These are phyloP conservation scores for Umbelopsis ramanniana DNA, from an alignment of 192 early-diverging fungal species.

Conservation along the genomic window DNA sequence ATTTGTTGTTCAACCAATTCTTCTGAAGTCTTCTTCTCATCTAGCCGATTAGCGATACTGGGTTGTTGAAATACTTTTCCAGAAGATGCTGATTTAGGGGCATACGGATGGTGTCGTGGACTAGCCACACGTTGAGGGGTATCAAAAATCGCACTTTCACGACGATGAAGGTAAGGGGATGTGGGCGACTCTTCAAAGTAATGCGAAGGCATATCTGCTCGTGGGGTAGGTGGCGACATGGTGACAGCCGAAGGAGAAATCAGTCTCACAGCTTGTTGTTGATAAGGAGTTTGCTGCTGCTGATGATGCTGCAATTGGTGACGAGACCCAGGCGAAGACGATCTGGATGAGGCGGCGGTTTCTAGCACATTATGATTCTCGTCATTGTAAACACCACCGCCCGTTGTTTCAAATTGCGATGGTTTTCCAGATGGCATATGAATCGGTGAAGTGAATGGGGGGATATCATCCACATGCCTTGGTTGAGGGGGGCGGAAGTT, in stretches of 20 bases:
- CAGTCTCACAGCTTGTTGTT: conserved; percentile 10
- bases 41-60: conserved; percentile 17
- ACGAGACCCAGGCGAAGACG: conserved; percentile 12
- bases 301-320: not conserved
- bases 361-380: conserved; percentile 1
- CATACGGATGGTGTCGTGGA: conserved; percentile 30
- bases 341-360: conserved; percentile 1
- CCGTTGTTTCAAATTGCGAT: not conserved
- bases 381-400: conserved; percentile 7
- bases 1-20: conserved; percentile 22
- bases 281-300: not conserved
- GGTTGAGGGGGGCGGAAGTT: conserved; percentile 14
- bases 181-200: conserved; percentile 12
- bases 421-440: conserved; percentile 12
- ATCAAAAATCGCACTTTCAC: conserved; percentile 18
- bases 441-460: conserved; percentile 19
- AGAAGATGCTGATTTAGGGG: conserved; percentile 14
- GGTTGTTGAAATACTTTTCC: conserved; percentile 13
- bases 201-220: conserved; percentile 14
- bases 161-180: conserved; percentile 15
- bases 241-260: conserved; percentile 15
- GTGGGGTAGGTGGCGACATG: conserved; percentile 12
- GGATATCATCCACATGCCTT: conserved; percentile 22
- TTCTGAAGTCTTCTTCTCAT: conserved; percentile 2
- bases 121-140: conserved; percentile 20